Base-by-base conservation (phyloP, 164 flowering plant genomes). In the Euptelea pleiosperma region DNA sequence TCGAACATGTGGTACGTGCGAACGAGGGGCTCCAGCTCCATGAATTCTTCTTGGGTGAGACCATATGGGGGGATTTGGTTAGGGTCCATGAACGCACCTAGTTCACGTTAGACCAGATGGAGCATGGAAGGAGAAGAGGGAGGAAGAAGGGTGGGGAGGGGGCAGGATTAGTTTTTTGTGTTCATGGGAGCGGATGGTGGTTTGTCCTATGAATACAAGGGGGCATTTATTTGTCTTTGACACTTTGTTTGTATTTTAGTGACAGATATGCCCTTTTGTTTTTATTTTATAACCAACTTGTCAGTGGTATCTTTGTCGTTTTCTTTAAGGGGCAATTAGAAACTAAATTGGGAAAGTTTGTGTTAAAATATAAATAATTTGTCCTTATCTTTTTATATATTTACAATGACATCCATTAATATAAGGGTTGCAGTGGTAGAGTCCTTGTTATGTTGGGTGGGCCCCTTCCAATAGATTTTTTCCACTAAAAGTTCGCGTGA, bases 11-110 rank as follows among this genome's bases (percentile, higher is more conserved):
- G 95, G 70, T 79, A 72, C 1, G 62, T 25, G 0, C 18, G 60
- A 26, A 87, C 82, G 39, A 75, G 45, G 1, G 82, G 59, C 39
- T 74, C 70, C 4, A 86, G 85, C 49, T 60, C 72, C 0, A 60
- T 7, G 64, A 60, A 75, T 47, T 82, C 94, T 24, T 75, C 82
- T 1, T 35, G 33, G 49, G 79, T 81, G 41, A 86, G 79, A 33
- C 82, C 85, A 29, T 63, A 53, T 15, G 64, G 57, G 30, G 47
- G 39, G 9, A 9, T 29, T 21, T 42, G 48, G 40, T 57, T 45
- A 25, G 66, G 47, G 33, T 55, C 70, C 74, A 70, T 65, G 47
- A 31, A 19, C n/a, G n/a, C n/a, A n/a, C 22, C 3, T 25, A n/a
- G n/a, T n/a, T n/a, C n/a, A n/a, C n/a, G n/a, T n/a, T n/a, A n/a